A percentile compares a stretch with the other conserved stretches of the same genome.
phyloP scores from a whole-genome alignment of 225 moss, liverwort and hornwort species.

The Lunularia cruciata region DNA sequence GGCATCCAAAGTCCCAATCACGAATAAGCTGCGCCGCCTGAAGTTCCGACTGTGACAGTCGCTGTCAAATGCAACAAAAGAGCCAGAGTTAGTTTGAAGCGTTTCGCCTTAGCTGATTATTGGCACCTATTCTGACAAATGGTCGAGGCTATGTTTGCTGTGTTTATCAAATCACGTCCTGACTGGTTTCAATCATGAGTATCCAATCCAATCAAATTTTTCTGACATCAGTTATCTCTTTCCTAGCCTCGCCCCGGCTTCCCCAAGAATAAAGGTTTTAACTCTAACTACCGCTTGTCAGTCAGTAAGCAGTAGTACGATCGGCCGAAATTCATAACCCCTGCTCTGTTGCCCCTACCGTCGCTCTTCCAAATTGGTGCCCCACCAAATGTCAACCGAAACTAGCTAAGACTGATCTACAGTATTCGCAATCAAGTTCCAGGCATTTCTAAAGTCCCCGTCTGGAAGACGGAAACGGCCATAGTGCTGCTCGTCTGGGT shows the following conservation, averaged over 20 bases:
- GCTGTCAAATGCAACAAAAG: background rate
- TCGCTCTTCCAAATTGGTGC: background rate
- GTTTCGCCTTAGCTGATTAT: background rate
- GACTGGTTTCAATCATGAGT: conserved; percentile 3
- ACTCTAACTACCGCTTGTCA: conserved; percentile 13
- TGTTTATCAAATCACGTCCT: background rate
- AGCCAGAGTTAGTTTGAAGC: background rate
- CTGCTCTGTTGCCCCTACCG: background rate
- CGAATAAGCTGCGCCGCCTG: background rate
- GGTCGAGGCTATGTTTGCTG: background rate
- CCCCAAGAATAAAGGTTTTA: background rate
- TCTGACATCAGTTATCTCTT: background rate
- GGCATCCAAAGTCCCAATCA: background rate
- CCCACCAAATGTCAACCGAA: background rate
- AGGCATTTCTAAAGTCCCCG: background rate
- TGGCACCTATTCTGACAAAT: background rate
- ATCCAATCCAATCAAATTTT: conserved; percentile 12
- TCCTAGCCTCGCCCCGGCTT: background rate
- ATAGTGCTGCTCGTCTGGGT: too few species aligned
- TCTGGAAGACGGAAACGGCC: too few species aligned
- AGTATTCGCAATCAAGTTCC: too few species aligned
- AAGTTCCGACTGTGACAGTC: background rate
- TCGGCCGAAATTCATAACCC: conserved; percentile 9
- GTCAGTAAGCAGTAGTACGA: background rate
- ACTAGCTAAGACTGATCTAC: background rate